A percentile compares a stretch with the other conserved stretches of the same genome.
Conservation (phyloP, 192 early-diverging fungal genomes). For the Dissophora ornata region DNA sequence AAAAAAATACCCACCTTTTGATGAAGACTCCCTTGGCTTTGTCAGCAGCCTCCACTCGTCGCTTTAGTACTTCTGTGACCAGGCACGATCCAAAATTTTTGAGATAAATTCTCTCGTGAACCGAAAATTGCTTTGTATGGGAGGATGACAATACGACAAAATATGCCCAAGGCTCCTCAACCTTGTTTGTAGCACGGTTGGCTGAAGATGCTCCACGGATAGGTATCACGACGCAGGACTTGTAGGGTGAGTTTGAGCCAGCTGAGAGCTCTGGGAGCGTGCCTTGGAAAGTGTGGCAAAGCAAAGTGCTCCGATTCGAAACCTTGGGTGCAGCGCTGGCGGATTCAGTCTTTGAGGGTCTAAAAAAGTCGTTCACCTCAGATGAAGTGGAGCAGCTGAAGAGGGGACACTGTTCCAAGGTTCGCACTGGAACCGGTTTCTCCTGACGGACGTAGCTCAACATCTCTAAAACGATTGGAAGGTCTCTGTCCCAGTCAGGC, state of each 20-base stretch:
- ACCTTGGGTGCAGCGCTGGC: background rate
- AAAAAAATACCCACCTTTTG: constrained; percentile 26
- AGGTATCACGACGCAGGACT: constrained; percentile 33
- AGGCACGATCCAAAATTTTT: constrained; percentile 62
- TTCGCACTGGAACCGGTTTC: background rate
- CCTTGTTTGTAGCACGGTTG: background rate
- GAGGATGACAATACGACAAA: constrained; percentile 36
- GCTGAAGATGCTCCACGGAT: constrained; percentile 25
- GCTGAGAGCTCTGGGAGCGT: constrained; percentile 10
- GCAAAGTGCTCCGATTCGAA: background rate
- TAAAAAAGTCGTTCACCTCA: background rate
- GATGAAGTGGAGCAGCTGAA: background rate
- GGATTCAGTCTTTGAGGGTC: background rate
- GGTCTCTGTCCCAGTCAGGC: constrained; percentile 19
- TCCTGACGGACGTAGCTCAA: constrained; percentile 27
- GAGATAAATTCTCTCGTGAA: constrained; percentile 58
- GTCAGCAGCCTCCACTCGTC: constrained; percentile 60
- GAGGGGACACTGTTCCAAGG: constrained; percentile 3
- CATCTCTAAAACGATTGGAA: constrained; percentile 21
- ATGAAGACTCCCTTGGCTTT: constrained; percentile 62
- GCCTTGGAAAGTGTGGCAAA: constrained; percentile 48
- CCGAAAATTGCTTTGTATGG: constrained; percentile 50
- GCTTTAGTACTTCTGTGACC: constrained; percentile 54
- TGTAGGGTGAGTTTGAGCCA: constrained; percentile 18
- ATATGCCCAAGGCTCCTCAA: constrained; percentile 39